Percentiles rank a stretch among this genome's conserved stretches.
These are phyloP conservation scores for Aspergillus novoparasiticus DNA, from an alignment of 2,329 filamentous ascomycete genomes.

Conservation along the genomic window DNA sequence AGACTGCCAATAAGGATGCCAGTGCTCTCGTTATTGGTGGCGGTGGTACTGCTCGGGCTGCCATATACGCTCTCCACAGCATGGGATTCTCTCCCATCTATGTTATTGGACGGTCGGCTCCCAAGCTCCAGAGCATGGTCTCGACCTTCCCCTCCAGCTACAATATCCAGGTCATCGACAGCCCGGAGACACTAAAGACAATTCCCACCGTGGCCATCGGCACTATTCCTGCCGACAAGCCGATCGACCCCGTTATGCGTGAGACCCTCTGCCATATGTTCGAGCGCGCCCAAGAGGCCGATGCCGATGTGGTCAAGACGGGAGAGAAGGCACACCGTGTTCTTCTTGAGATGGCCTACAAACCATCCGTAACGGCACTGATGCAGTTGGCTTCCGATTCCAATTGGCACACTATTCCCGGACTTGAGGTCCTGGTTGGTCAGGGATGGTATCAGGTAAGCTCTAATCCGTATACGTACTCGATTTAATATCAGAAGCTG, in stretches of 20 bases:
- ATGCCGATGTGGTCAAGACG: conserved; percentile 37
- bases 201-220: conserved; percentile 76
- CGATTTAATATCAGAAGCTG: conserved; percentile 1
- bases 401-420: conserved; percentile 82
- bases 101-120: conserved; percentile 74
- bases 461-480: conserved; percentile 15
- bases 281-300: conserved; percentile 50
- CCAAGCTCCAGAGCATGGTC: conserved; percentile 69
- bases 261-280: conserved; percentile 64
- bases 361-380: conserved; percentile 77
- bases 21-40: conserved; percentile 84
- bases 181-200: conserved; percentile 54
- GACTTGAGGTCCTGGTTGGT: conserved; percentile 83
- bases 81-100: conserved; percentile 87
- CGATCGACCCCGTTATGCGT: conserved; percentile 72
- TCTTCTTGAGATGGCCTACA: conserved; percentile 95
- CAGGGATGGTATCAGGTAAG: conserved; percentile 82
- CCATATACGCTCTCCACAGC: conserved; percentile 81
- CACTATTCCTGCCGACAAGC: conserved; percentile 85
- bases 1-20: conserved; percentile 39
- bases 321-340: conserved; percentile 55
- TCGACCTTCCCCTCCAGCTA: conserved; percentile 74
- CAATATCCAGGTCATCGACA: conserved; percentile 66
- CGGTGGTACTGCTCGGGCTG: conserved; percentile 88
- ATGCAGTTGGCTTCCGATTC: conserved; percentile 80